Percentiles rank a stretch among this genome's conserved stretches.
Conservation (phyloP, 768 basidiomycete genomes). For the Trametes elegans region DNA sequence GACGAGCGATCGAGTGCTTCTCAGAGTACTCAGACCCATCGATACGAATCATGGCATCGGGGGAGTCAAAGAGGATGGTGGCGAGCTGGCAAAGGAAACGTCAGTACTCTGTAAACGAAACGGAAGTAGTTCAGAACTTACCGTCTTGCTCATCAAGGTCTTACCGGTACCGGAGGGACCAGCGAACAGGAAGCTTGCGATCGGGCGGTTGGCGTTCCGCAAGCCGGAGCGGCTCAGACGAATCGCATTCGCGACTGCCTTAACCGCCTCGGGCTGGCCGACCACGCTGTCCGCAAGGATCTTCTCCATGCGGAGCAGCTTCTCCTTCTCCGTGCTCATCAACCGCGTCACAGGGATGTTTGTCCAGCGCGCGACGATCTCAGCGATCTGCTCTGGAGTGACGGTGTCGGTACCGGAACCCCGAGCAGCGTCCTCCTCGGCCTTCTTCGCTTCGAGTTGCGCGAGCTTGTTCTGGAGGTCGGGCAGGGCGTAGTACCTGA, state of each 20-base stretch:
- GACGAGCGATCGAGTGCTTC: constrained; percentile 68
- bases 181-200: constrained; percentile 90
- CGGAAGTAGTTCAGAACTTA: constrained; percentile 40
- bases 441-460: constrained; percentile 69
- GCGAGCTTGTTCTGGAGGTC: constrained; percentile 77
- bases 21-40: constrained; percentile 95
- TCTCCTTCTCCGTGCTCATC: constrained; percentile 89
- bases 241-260: constrained; percentile 91
- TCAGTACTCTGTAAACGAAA: constrained; percentile 6
- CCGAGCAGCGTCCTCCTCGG: constrained; percentile 58
- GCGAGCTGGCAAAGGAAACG: constrained; percentile 59
- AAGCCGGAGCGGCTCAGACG: constrained; percentile 92
- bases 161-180: constrained; percentile 93
- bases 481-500: constrained; percentile 90
- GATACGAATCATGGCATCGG: constrained; percentile 88
- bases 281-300: constrained; percentile 75
- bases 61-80: constrained; percentile 83
- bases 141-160: constrained; percentile 87
- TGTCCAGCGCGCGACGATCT: constrained; percentile 93
- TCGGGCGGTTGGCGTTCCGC: constrained; percentile 81
- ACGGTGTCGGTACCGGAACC: constrained; percentile 65
- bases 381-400: constrained; percentile 87
- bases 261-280: constrained; percentile 89
- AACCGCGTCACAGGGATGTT: constrained; percentile 86
- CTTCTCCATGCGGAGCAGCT: constrained; percentile 84